A percentile compares a stretch with the other conserved stretches of the same genome.
Conservation (phyloP, 352 stramenopile genomes). For the Globisporangium nagaii region DNA sequence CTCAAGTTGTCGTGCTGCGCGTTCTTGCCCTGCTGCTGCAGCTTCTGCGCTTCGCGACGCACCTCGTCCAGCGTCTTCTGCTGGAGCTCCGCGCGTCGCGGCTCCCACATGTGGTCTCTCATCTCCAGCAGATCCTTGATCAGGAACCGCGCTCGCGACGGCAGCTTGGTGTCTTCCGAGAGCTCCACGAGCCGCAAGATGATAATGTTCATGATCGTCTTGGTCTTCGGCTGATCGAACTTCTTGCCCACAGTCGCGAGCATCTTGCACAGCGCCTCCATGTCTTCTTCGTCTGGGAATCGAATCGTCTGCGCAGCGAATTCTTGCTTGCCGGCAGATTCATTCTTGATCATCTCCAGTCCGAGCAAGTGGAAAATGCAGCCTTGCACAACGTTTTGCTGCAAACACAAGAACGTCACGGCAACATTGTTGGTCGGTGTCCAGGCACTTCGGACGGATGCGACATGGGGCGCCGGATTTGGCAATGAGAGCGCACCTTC, state of each 20-base stretch:
- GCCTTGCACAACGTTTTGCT: constrained; percentile 67
- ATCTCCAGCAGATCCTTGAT: constrained; percentile 84
- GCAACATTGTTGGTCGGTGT: too few species aligned
- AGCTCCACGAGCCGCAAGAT: constrained; percentile 83
- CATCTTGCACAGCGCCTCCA: constrained; percentile 86
- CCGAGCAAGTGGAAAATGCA: constrained; percentile 82
- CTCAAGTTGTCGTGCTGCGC: constrained; percentile 80
- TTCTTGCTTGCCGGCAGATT: constrained; percentile 29
- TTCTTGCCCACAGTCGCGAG: constrained; percentile 82
- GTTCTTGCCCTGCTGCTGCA: constrained; percentile 84
- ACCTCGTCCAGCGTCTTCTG: constrained; percentile 86
- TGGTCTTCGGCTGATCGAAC: constrained; percentile 72
- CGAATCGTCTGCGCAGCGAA: constrained; percentile 58
- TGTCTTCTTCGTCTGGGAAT: constrained; percentile 77
- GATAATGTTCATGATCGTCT: constrained; percentile 82
- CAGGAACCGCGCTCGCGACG: constrained; percentile 74
- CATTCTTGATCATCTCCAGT: constrained; percentile 46
- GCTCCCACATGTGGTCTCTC: constrained; percentile 83
- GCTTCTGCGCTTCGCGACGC: constrained; percentile 70
- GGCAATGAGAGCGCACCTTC: constrained; percentile 32
- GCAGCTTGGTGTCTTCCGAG: constrained; percentile 60
- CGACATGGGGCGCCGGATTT: too few species aligned
- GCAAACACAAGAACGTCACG: too few species aligned
- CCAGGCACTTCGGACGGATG: too few species aligned
- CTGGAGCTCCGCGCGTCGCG: constrained; percentile 80